Percentiles rank a stretch among this genome's conserved stretches.
Conservation (phyloP, 768 basidiomycete species). For the Amanita pallidorosea region DNA sequence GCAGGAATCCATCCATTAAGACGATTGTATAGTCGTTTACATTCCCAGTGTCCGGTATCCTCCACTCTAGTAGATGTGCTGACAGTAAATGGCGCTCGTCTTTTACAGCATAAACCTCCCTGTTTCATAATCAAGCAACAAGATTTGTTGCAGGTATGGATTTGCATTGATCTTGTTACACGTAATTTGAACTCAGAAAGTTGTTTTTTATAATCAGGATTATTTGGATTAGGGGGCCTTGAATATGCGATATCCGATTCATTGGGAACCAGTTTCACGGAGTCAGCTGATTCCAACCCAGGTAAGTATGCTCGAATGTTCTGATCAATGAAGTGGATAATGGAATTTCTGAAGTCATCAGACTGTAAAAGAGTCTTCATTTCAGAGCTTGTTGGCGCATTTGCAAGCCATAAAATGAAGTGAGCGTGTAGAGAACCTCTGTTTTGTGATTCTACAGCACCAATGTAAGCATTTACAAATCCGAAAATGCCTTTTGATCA, state of each 20-base stretch:
- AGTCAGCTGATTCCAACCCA: constrained; percentile 16
- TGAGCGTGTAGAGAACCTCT: constrained; percentile 26
- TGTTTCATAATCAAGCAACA: too few species aligned
- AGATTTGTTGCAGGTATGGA: constrained; percentile 18
- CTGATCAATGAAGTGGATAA: constrained; percentile 18
- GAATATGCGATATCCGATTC: constrained; percentile 19
- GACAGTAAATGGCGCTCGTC: too few species aligned
- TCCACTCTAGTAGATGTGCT: too few species aligned
- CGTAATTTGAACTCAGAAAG: constrained; percentile 11
- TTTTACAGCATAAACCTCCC: too few species aligned
- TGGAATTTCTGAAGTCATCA: constrained; percentile 15
- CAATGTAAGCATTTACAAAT: constrained; percentile 8
- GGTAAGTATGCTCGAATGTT: constrained; percentile 22
- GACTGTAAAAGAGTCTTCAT: constrained; percentile 15
- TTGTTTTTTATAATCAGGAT: constrained; percentile 11
- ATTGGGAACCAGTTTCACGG: constrained; percentile 13
- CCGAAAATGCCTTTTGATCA: too few species aligned
- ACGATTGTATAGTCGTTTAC: too few species aligned
- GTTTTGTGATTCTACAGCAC: constrained; percentile 26
- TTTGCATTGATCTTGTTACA: constrained; percentile 16
- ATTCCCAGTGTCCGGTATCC: too few species aligned
- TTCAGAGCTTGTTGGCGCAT: constrained; percentile 18
- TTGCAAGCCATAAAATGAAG: constrained; percentile 20
- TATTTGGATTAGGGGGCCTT: constrained; percentile 18
- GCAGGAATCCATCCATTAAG: too few species aligned